phyloP scores from a whole-genome alignment of 208 protist genomes.

The Phytomonas francai region DNA sequence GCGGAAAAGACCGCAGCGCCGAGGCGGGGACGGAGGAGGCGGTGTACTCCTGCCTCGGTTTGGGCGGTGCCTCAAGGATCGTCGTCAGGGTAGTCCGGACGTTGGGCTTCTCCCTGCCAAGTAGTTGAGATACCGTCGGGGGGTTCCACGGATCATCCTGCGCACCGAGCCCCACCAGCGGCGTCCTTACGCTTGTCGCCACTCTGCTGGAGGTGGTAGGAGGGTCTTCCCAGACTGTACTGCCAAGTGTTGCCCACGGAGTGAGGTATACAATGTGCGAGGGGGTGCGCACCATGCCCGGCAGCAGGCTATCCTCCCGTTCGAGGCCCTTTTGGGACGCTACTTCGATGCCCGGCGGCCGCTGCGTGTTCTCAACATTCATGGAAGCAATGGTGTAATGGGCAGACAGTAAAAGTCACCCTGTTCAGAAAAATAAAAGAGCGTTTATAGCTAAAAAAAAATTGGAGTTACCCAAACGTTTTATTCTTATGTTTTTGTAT shows the following conservation, averaged over 20 bases:
- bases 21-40: conserved; percentile 17
- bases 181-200: conserved; percentile 11
- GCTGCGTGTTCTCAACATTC: conserved; percentile 14
- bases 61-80: not conserved
- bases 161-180: conserved; percentile 26
- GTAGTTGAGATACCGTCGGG: conserved; percentile 15
- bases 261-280: conserved; percentile 22
- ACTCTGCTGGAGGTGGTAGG: conserved; percentile 3
- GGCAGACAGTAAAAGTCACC: not conserved
- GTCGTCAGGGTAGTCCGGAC: not conserved
- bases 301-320: conserved; percentile 39
- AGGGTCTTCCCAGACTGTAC: conserved; percentile 37
- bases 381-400: not conserved
- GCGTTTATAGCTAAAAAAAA: not conserved
- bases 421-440: no score
- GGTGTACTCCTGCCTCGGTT: not conserved
- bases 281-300: conserved; percentile 52
- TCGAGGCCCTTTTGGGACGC: conserved; percentile 9
- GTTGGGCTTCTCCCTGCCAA: conserved; percentile 9
- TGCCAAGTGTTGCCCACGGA: conserved; percentile 54
- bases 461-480: not conserved
- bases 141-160: conserved; percentile 28
- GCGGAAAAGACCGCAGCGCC: conserved; percentile 14
- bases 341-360: conserved; percentile 10
- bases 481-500: not conserved